These are phyloP conservation scores for Myxozyma melibiosi DNA, from an alignment of 805 yeast genomes.

Conservation along the genomic window DNA sequence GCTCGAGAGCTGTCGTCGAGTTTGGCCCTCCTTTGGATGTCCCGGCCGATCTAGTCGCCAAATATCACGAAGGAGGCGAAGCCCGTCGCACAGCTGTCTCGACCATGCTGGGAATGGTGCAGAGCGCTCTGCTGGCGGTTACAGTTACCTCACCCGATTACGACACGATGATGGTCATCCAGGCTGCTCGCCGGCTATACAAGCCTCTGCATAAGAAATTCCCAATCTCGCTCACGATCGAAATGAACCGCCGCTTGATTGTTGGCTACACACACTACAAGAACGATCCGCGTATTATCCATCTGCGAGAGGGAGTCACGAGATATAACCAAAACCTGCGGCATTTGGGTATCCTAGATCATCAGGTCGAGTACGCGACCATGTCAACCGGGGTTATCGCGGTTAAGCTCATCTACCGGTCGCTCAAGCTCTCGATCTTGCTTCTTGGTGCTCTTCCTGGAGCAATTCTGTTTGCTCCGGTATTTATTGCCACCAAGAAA, in stretches of 20 bases:
- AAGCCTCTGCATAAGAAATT: slow-evolving; percentile 69
- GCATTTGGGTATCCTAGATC: slow-evolving; percentile 67
- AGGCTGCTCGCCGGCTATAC: slow-evolving; percentile 88
- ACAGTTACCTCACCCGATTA: slow-evolving; percentile 88
- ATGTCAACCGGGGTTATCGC: slow-evolving; percentile 56
- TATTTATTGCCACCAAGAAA: slow-evolving; percentile 73
- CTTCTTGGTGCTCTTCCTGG: slow-evolving; percentile 81
- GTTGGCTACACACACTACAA: slow-evolving; percentile 76
- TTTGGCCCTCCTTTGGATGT: slow-evolving; percentile 87
- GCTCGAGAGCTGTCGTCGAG: slow-evolving; percentile 93
- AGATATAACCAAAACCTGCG: slow-evolving; percentile 68
- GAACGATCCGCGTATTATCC: slow-evolving; percentile 66
- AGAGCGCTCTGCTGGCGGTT: slow-evolving; percentile 76
- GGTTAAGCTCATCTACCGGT: slow-evolving; percentile 51
- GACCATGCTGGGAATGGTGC: slow-evolving; percentile 67
- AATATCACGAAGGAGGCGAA: slow-evolving; percentile 62
- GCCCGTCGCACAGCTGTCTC: slow-evolving; percentile 74
- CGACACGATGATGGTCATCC: slow-evolving; percentile 85
- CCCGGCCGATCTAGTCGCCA: slow-evolving; percentile 58
- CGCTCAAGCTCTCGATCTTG: slow-evolving; percentile 57
- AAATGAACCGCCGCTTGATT: slow-evolving; percentile 85
- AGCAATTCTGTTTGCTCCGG: slow-evolving; percentile 81
- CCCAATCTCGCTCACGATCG: slow-evolving; percentile 82
- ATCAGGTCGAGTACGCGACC: slow-evolving; percentile 65
- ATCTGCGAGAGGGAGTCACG: slow-evolving; percentile 63